Conservation (phyloP, 2,329 filamentous ascomycete genomes). For the Neonectria punicea region DNA sequence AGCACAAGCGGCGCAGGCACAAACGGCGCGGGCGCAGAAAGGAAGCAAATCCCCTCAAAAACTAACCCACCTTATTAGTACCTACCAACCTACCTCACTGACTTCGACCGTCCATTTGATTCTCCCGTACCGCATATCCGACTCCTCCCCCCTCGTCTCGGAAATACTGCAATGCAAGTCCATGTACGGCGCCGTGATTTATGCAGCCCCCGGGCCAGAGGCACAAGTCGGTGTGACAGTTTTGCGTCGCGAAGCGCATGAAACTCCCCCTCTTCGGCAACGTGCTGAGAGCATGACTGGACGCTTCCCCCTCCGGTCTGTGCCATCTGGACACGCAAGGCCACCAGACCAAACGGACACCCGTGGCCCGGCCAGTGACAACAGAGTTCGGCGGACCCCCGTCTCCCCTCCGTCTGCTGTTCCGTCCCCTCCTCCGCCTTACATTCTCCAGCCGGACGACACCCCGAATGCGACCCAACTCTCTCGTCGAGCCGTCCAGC, state of each 20-base stretch:
- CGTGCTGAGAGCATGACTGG: slow-evolving; percentile 11
- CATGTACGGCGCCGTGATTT: slow-evolving; percentile 40
- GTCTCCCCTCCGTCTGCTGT: slow-evolving; percentile 1
- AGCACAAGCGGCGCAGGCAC: slow-evolving; percentile 11
- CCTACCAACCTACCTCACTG: slow-evolving; percentile 4
- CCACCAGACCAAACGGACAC: slow-evolving; percentile 19
- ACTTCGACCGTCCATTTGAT: not conserved
- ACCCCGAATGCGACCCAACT: slow-evolving; percentile 13
- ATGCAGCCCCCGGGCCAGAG: slow-evolving; percentile 38
- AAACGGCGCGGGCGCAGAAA: slow-evolving; percentile 12
- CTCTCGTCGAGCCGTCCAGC: slow-evolving; percentile 7
- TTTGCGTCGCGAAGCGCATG: slow-evolving; percentile 35
- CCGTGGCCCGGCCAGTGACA: slow-evolving; percentile 6
- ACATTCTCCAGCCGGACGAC: slow-evolving; percentile 15
- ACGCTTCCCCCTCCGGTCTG: slow-evolving; percentile 21
- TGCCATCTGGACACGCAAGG: slow-evolving; percentile 26
- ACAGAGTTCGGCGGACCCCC: slow-evolving; percentile 10
- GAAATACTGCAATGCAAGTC: slow-evolving; percentile 27
- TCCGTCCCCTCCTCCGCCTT: slow-evolving; percentile 2
- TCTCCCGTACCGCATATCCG: slow-evolving; percentile 21
- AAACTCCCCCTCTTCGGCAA: slow-evolving; percentile 27
- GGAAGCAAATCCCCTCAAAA: slow-evolving; percentile 3
- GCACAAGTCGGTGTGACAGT: slow-evolving; percentile 43
- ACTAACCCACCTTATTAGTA: no score
- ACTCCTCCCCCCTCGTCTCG: slow-evolving; percentile 27